These are phyloP conservation scores for Citrus hindsii DNA, from an alignment of 345 rosid species.

Conservation along the genomic window DNA sequence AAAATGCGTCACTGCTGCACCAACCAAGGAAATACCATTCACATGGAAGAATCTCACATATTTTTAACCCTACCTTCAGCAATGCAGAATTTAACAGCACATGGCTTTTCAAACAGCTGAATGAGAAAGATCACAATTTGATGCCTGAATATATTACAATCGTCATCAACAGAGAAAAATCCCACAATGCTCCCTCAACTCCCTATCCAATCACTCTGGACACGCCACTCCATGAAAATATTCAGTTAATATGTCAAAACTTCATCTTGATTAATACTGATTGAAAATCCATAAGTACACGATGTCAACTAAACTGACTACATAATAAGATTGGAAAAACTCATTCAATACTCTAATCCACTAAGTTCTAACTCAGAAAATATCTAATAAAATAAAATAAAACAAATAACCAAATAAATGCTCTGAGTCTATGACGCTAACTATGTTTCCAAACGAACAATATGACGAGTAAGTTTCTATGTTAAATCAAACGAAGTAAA, in stretches of 20 bases:
- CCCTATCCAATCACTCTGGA: background rate
- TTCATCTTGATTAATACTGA: background rate
- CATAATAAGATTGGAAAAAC: background rate
- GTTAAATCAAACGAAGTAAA: background rate
- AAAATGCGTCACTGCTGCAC: slow-evolving; percentile 62
- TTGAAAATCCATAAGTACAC: background rate
- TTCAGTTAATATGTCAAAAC: background rate
- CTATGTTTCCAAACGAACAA: background rate
- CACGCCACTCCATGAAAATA: background rate
- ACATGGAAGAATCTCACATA: background rate
- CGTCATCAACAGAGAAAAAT: background rate
- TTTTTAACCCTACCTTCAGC: background rate
- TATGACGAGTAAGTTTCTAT: background rate
- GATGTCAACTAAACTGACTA: background rate
- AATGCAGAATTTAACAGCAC: background rate
- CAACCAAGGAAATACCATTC: slow-evolving; percentile 21
- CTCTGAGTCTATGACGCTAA: background rate
- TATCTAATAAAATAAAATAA: background rate
- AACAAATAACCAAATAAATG: background rate
- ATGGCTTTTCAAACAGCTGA: background rate
- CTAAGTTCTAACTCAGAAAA: background rate
- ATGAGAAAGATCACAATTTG: background rate
- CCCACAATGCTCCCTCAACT: background rate
- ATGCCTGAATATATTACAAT: background rate
- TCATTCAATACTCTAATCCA: background rate